Evolutionary conservation across 371 early-diverging fungal genomes (phyloP).

Genomic region (Actinomortierella ambigua): DNA sequence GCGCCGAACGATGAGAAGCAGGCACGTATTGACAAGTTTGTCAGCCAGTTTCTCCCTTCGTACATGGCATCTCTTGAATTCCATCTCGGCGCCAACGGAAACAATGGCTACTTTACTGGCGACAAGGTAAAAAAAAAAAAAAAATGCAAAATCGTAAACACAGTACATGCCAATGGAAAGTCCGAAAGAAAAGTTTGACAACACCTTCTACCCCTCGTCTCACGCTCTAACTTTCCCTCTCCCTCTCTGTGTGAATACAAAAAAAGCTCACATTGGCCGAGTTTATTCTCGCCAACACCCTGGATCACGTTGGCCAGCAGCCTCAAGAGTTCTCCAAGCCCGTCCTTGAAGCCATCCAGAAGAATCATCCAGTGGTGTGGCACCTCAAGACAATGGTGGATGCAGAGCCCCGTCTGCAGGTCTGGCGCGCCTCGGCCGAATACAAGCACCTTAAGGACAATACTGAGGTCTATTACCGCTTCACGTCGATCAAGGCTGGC

Average conservation of each 20-base stretch:
- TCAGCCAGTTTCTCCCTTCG: conserved; percentile 1
- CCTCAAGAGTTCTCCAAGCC: too few species aligned
- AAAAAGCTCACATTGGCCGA: conserved; percentile 24
- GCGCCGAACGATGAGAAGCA: background rate
- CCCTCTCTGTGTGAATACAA: too few species aligned
- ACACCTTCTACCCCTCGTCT: too few species aligned
- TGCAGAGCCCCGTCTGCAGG: conserved; percentile 7
- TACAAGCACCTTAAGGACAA: conserved; percentile 14
- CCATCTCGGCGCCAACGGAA: conserved; percentile 28
- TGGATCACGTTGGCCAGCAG: background rate
- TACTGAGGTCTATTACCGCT: too few species aligned
- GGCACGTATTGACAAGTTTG: conserved; percentile 2
- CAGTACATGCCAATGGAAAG: too few species aligned
- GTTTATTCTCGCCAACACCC: conserved; percentile 20
- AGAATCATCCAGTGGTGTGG: conserved; percentile 14
- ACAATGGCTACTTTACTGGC: conserved; percentile 36
- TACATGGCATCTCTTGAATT: conserved; percentile 27
- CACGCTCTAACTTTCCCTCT: too few species aligned
- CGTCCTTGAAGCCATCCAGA: conserved; percentile 10
- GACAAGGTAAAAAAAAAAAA: conserved; percentile 16
- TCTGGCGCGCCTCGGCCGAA: conserved; percentile 17
- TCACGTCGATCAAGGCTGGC: too few species aligned
- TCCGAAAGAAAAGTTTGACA: too few species aligned
- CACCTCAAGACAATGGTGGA: conserved; percentile 30
- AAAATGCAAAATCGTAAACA: too few species aligned